These are phyloP conservation scores for Yamadazyma akitaensis DNA, from an alignment of 805 yeast genomes.

Conservation along the genomic window DNA sequence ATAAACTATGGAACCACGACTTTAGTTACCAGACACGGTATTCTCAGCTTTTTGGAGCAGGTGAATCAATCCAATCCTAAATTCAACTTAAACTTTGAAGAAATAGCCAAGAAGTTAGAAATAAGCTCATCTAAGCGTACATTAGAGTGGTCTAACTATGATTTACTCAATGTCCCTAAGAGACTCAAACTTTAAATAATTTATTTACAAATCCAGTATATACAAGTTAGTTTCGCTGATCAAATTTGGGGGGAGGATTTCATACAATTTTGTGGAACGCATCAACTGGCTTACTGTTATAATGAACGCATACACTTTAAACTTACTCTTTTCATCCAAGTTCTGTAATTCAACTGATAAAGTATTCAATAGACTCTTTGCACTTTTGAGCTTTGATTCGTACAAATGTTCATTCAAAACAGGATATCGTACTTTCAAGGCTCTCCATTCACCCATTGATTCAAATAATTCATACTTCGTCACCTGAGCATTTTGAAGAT, in stretches of 20 bases:
- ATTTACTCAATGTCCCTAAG: constrained; percentile 45
- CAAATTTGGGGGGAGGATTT: neutral
- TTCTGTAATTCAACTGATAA: neutral
- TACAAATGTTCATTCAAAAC: constrained; percentile 17
- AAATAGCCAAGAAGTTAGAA: constrained; percentile 44
- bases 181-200: constrained; percentile 17
- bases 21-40: constrained; percentile 56
- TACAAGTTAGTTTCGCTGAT: neutral
- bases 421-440: constrained; percentile 26
- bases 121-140: constrained; percentile 49
- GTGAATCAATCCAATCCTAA: constrained; percentile 21
- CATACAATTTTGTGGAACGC: constrained; percentile 16
- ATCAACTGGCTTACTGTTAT: constrained; percentile 19
- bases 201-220: neutral
- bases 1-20: constrained; percentile 57
- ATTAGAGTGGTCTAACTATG: constrained; percentile 58
- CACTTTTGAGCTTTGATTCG: constrained; percentile 3
- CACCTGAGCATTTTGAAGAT: neutral
- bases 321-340: neutral
- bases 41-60: constrained; percentile 30
- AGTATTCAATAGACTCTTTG: constrained; percentile 2
- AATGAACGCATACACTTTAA: constrained; percentile 19
- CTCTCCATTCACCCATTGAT: constrained; percentile 24
- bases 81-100: constrained; percentile 40
- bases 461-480: constrained; percentile 18